Conservation (phyloP, 257 asterid genomes). For the Solanum chiquidenum region DNA sequence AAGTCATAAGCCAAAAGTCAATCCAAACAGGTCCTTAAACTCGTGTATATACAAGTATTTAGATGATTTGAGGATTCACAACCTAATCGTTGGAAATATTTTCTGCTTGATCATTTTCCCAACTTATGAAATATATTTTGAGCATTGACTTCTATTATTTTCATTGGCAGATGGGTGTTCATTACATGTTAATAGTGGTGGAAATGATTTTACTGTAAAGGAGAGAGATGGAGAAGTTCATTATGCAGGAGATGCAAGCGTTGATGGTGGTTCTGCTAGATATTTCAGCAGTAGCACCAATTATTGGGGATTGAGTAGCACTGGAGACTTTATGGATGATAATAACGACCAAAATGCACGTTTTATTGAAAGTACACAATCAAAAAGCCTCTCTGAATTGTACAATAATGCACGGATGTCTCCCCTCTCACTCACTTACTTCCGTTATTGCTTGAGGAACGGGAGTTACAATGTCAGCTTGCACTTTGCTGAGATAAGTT, state of each 20-base stretch:
- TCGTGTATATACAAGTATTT: background rate
- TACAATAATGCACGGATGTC: constrained; percentile 67
- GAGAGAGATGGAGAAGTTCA: constrained; percentile 27
- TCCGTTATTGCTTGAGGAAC: constrained; percentile 72
- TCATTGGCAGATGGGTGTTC: constrained; percentile 66
- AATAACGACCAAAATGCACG: constrained; percentile 42
- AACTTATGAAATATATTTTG: background rate
- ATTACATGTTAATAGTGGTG: constrained; percentile 71
- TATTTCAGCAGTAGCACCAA: constrained; percentile 23
- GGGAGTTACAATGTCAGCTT: constrained; percentile 68
- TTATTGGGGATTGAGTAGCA: constrained; percentile 79
- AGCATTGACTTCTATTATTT: background rate
- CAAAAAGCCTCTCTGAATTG: constrained; percentile 39
- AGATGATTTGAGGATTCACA: background rate
- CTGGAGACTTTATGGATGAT: constrained; percentile 84
- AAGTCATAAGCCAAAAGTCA: background rate
- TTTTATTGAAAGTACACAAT: constrained; percentile 12
- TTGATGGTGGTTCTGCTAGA: constrained; percentile 47
- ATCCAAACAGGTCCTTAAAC: background rate
- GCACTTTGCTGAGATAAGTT: constrained; percentile 65
- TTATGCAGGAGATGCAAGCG: constrained; percentile 62
- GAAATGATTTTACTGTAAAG: constrained; percentile 31
- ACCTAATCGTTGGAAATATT: background rate
- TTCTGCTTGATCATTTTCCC: background rate
- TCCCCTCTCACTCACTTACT: constrained; percentile 71